Percentiles rank a stretch among this genome's conserved stretches.
Conservation (phyloP, 345 rosid genomes). For the Toxicodendron radicans region DNA sequence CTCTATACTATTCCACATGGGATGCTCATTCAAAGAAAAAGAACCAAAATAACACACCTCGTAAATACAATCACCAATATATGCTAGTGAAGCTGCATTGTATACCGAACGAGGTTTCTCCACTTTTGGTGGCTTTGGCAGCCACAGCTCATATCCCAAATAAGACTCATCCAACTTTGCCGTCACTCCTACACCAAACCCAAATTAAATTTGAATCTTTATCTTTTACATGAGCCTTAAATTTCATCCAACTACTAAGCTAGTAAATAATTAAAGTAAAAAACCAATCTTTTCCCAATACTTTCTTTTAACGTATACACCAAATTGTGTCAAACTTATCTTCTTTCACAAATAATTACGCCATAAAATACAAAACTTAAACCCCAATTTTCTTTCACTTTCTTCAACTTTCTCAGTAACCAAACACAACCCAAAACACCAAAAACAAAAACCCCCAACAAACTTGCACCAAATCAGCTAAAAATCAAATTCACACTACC, state of each 20-base stretch:
- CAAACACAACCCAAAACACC: background rate
- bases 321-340: background rate
- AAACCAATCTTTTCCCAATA: background rate
- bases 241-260: background rate
- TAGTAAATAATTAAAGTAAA: background rate
- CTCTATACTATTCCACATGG: background rate
- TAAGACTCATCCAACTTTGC: conserved; percentile 38
- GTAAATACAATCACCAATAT: conserved; percentile 70
- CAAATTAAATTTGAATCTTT: background rate
- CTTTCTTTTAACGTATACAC: background rate
- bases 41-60: conserved; percentile 46
- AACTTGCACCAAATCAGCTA: background rate
- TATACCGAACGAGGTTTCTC: conserved; percentile 62
- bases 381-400: background rate
- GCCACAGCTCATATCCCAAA: conserved; percentile 61
- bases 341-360: background rate
- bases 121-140: conserved; percentile 61
- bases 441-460: background rate
- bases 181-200: conserved; percentile 24
- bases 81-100: conserved; percentile 47
- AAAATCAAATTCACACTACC: background rate
- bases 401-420: conserved; percentile 8
- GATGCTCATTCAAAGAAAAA: background rate
- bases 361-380: background rate
- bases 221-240: background rate